A percentile compares a stretch with the other conserved stretches of the same genome.
Conservation (phyloP, 2,329 filamentous ascomycete species). For the Botrytis squamosa region DNA sequence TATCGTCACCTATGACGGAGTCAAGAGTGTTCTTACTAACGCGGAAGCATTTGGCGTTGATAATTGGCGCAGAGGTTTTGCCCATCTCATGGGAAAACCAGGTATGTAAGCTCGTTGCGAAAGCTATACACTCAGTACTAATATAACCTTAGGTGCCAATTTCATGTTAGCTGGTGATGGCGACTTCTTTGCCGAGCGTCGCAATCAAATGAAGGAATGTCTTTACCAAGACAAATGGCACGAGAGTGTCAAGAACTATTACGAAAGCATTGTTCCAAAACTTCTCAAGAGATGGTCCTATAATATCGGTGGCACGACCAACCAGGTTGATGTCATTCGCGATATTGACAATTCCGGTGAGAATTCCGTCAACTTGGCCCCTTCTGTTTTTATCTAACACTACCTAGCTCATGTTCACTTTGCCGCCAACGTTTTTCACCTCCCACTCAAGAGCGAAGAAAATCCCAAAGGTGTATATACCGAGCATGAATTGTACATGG, state of each 20-base stretch:
- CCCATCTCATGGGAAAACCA: slow-evolving; percentile 24
- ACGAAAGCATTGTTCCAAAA: slow-evolving; percentile 52
- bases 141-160: slow-evolving; percentile 39
- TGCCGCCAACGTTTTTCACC: slow-evolving; percentile 52
- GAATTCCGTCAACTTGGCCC: slow-evolving; percentile 37
- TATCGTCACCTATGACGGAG: slow-evolving; percentile 25
- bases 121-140: background rate
- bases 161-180: slow-evolving; percentile 57
- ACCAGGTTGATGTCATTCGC: slow-evolving; percentile 63
- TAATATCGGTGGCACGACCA: slow-evolving; percentile 18
- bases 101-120: background rate
- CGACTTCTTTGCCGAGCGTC: slow-evolving; percentile 49
- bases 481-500: slow-evolving; percentile 45
- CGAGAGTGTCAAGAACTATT: slow-evolving; percentile 63
- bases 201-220: slow-evolving; percentile 54
- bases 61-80: slow-evolving; percentile 22
- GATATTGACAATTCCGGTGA: slow-evolving; percentile 52
- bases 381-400: slow-evolving; percentile 49
- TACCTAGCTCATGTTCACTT: slow-evolving; percentile 42
- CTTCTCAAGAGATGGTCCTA: slow-evolving; percentile 47
- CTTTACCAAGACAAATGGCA: slow-evolving; percentile 62
- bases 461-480: slow-evolving; percentile 51
- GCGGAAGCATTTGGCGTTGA: slow-evolving; percentile 38
- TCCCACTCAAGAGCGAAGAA: slow-evolving; percentile 51
- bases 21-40: slow-evolving; percentile 36